Evolutionary conservation across 176 grass and related monocot species (phyloP).

Genomic region (Avena sativa): DNA sequence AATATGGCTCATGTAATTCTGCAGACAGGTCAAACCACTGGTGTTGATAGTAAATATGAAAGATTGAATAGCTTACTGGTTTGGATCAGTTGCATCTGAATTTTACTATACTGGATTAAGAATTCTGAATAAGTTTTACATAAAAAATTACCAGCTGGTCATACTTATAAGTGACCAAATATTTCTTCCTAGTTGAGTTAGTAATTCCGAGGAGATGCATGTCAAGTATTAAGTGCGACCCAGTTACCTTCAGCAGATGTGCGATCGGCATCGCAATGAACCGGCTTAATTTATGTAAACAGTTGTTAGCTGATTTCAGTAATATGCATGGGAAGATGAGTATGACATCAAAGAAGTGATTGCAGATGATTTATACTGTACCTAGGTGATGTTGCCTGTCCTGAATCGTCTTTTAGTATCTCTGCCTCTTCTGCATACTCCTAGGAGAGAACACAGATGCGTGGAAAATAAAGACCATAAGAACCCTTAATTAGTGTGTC

Average conservation of each 20-base stretch:
- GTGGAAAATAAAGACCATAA: neutral
- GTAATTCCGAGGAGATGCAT: neutral
- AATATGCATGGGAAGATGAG: neutral
- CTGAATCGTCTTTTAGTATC: neutral
- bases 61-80: neutral
- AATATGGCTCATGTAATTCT: neutral
- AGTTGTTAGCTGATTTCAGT: constrained; percentile 4
- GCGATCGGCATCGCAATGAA: neutral
- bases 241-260: neutral
- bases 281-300: neutral
- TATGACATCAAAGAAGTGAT: neutral
- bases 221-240: neutral
- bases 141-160: neutral
- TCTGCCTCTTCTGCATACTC: neutral
- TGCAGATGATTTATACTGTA: constrained; percentile 19
- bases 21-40: neutral
- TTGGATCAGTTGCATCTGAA: constrained; percentile 13
- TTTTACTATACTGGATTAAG: neutral
- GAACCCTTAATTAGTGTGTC: neutral
- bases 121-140: neutral
- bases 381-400: constrained; percentile 6
- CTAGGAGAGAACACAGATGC: constrained; percentile 12
- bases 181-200: neutral
- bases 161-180: neutral
- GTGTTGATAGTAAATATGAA: neutral